Percentiles rank a stretch among this genome's conserved stretches.
Conservation (phyloP, 345 rosid genomes). For the Boechera stricta region DNA sequence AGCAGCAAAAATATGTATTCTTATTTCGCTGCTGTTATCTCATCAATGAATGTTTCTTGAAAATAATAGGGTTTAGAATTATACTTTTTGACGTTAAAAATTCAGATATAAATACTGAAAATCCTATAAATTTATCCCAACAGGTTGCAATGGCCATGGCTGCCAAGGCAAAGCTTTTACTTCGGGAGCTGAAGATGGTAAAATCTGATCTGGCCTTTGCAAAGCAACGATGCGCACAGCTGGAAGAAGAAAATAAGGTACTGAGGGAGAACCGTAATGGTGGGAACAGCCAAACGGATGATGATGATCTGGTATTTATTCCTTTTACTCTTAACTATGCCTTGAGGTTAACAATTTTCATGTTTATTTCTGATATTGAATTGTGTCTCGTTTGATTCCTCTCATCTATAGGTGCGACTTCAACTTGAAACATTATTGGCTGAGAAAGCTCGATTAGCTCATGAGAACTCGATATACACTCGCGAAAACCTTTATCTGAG, state of each 20-base stretch:
- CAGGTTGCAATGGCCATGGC: conserved; percentile 99
- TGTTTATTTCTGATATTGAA: conserved; percentile 17
- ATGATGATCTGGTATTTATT: conserved; percentile 73
- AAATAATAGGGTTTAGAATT: neutral
- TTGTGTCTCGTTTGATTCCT: neutral
- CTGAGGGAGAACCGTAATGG: conserved; percentile 69
- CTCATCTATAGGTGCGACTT: conserved; percentile 61
- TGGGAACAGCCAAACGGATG: conserved; percentile 69
- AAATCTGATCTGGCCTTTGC: conserved; percentile 96
- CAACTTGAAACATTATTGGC: conserved; percentile 89
- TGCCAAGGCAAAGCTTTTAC: conserved; percentile 96
- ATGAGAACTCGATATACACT: conserved; percentile 79
- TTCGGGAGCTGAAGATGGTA: conserved; percentile 89
- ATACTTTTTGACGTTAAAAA: neutral
- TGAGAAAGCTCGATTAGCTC: conserved; percentile 97
- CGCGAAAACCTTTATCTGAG: conserved; percentile 91
- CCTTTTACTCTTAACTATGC: conserved; percentile 8
- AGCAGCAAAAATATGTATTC: conserved; percentile 26
- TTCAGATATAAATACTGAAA: conserved; percentile 12
- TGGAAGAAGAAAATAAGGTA: conserved; percentile 83
- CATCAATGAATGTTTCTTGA: conserved; percentile 20
- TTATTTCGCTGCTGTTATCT: conserved; percentile 12
- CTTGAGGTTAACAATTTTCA: neutral
- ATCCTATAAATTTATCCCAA: conserved; percentile 19
- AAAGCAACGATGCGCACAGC: conserved; percentile 87